Conservation (phyloP, 805 yeast species). For the Cyberlindnera xishuangbannaensis region DNA sequence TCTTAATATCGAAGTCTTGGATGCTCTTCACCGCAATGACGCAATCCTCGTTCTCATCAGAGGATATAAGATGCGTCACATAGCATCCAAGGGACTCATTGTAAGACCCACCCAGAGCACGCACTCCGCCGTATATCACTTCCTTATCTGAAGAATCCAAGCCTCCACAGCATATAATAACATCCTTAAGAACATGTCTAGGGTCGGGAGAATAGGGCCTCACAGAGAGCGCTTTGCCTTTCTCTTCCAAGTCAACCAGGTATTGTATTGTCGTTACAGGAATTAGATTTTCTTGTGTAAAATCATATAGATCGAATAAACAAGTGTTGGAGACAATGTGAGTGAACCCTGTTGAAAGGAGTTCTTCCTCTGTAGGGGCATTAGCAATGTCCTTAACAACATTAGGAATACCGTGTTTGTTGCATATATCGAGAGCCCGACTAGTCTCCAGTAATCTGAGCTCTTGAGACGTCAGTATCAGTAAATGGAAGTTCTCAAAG, state of each 20-base stretch:
- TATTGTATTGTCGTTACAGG: slow-evolving; percentile 63
- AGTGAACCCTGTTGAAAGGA: slow-evolving; percentile 23
- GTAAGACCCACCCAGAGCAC: slow-evolving; percentile 73
- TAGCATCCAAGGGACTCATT: slow-evolving; percentile 53
- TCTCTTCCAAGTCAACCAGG: slow-evolving; percentile 44
- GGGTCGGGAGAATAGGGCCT: slow-evolving; percentile 71
- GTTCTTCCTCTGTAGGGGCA: slow-evolving; percentile 19
- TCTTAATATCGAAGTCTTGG: slow-evolving; percentile 39
- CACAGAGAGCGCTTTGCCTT: slow-evolving; percentile 40
- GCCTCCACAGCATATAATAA: slow-evolving; percentile 56
- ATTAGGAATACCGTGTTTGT: slow-evolving; percentile 22
- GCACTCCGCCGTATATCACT: slow-evolving; percentile 57
- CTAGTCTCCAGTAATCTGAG: slow-evolving; percentile 12
- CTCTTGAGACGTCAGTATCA: slow-evolving; percentile 18
- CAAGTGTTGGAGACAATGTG: slow-evolving; percentile 49
- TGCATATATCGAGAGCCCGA: slow-evolving; percentile 18
- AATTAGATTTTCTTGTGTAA: slow-evolving; percentile 46
- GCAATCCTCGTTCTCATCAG: slow-evolving; percentile 51
- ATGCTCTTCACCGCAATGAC: slow-evolving; percentile 44
- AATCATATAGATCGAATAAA: slow-evolving; percentile 37
- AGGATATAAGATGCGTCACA: slow-evolving; percentile 75
- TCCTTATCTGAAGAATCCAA: slow-evolving; percentile 56
- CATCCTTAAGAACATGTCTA: slow-evolving; percentile 52
- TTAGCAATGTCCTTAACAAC: slow-evolving; percentile 17
- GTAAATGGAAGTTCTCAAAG: slow-evolving; percentile 20